These are phyloP conservation scores for Paraphaeosphaeria minitans DNA, from an alignment of 2,329 filamentous ascomycete genomes.

Conservation along the genomic window DNA sequence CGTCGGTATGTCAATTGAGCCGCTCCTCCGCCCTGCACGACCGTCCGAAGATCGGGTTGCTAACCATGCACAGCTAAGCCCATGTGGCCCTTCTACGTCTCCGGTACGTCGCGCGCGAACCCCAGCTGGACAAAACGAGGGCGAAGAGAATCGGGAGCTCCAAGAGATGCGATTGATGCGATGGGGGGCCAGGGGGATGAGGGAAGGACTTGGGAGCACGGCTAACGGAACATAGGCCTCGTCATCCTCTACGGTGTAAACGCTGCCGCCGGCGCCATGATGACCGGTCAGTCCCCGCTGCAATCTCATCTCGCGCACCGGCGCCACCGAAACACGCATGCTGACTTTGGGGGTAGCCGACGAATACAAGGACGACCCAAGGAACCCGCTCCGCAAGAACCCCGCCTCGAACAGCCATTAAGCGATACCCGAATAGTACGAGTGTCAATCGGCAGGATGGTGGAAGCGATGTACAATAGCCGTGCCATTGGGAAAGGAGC, in stretches of 20 bases:
- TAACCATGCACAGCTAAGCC: constrained; percentile 72
- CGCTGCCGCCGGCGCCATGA: constrained; percentile 76
- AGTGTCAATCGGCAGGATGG: constrained; percentile 19
- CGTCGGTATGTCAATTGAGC: constrained; percentile 50
- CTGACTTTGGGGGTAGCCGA: constrained; percentile 64
- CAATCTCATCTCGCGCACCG: background rate
- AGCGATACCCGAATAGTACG: constrained; percentile 18
- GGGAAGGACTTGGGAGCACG: constrained; percentile 2
- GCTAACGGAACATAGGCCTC: constrained; percentile 62
- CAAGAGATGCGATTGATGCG: constrained; percentile 12
- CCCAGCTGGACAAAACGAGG: background rate
- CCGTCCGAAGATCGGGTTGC: constrained; percentile 20
- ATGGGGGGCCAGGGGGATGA: constrained; percentile 8
- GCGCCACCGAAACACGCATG: background rate
- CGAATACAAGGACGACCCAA: constrained; percentile 96
- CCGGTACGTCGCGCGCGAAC: constrained; percentile 69
- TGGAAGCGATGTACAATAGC: constrained; percentile 45
- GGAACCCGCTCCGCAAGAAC: constrained; percentile 67
- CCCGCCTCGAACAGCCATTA: constrained; percentile 37
- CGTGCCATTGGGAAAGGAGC: constrained; percentile 23
- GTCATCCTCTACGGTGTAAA: constrained; percentile 93
- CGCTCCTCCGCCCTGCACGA: constrained; percentile 7
- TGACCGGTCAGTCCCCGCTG: constrained; percentile 68
- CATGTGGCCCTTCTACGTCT: constrained; percentile 90
- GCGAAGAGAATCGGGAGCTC: background rate